Percentiles rank a stretch among this genome's conserved stretches.
phyloP scores from a whole-genome alignment of 2,329 filamentous ascomycete species.

The Bipolaris sorokiniana region DNA sequence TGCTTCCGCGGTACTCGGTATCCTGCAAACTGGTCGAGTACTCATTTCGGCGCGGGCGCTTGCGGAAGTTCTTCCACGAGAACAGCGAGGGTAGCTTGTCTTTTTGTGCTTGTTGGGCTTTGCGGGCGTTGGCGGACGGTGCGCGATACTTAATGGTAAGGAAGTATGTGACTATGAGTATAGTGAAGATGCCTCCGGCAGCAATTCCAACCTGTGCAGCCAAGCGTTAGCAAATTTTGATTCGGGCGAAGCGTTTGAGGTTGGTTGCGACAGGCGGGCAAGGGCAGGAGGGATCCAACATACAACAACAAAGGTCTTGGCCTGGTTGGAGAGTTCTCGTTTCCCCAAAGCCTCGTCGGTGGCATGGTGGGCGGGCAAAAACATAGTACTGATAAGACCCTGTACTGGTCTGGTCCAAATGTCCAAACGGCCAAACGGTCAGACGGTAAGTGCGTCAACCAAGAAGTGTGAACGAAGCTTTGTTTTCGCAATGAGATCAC shows the following conservation, averaged over 20 bases:
- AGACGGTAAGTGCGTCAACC: constrained; percentile 9
- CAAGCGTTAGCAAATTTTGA: constrained; percentile 17
- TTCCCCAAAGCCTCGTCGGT: constrained; percentile 31
- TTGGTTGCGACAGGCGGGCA: background rate
- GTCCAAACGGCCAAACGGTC: constrained; percentile 15
- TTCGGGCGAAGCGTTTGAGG: background rate
- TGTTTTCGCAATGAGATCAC: constrained; percentile 35
- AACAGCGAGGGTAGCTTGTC: constrained; percentile 43
- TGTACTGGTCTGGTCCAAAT: constrained; percentile 8
- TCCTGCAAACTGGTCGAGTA: constrained; percentile 47
- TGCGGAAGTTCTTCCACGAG: constrained; percentile 37
- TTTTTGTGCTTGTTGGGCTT: constrained; percentile 20
- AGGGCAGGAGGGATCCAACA: constrained; percentile 15
- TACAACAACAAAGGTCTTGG: constrained; percentile 40
- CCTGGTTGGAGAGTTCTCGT: constrained; percentile 26
- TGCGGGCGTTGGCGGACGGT: constrained; percentile 16
- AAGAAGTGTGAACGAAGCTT: constrained; percentile 15
- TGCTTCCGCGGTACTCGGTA: constrained; percentile 35
- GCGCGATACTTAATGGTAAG: constrained; percentile 34
- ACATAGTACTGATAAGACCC: constrained; percentile 28
- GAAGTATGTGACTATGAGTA: constrained; percentile 43
- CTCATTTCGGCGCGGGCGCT: constrained; percentile 34
- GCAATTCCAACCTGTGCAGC: constrained; percentile 36
- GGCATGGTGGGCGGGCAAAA: constrained; percentile 32
- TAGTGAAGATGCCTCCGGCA: constrained; percentile 36